Evolutionary conservation across 192 early-diverging fungal species (phyloP).

Genomic region (Blastocladiella britannica): DNA sequence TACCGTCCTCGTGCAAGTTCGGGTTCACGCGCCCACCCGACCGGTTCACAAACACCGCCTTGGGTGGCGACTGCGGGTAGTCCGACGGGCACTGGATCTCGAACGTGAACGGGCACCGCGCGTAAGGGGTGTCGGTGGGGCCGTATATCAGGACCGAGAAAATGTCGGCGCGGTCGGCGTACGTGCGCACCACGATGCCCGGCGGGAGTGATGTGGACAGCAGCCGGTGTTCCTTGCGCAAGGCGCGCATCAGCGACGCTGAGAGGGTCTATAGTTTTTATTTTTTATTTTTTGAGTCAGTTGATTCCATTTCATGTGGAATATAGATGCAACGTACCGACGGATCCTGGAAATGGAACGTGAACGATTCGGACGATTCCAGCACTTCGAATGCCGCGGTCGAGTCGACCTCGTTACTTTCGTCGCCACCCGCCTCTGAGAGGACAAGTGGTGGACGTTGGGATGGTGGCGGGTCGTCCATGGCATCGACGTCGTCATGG

Average conservation of each 20-base stretch:
- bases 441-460: slow-evolving; percentile 2
- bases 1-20: slow-evolving; percentile 30
- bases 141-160: slow-evolving; percentile 32
- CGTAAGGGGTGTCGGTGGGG: slow-evolving; percentile 33
- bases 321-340: too few species aligned
- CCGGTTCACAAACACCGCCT: slow-evolving; percentile 30
- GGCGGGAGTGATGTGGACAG: slow-evolving; percentile 24
- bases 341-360: slow-evolving; percentile 5
- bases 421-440: slow-evolving; percentile 4
- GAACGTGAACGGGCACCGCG: slow-evolving; percentile 34
- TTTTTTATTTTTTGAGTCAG: slow-evolving; percentile 13
- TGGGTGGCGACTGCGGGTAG: slow-evolving; percentile 27
- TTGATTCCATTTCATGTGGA: slow-evolving; percentile 10
- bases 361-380: background rate
- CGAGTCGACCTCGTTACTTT: slow-evolving; percentile 5
- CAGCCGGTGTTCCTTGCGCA: slow-evolving; percentile 21
- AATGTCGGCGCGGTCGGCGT: slow-evolving; percentile 30
- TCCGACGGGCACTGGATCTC: slow-evolving; percentile 26
- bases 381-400: slow-evolving; percentile 1
- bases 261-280: slow-evolving; percentile 4
- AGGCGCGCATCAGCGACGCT: slow-evolving; percentile 11
- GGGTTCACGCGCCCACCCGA: slow-evolving; percentile 33
- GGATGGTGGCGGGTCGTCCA: slow-evolving; percentile 3
- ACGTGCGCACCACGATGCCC: slow-evolving; percentile 33
- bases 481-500: background rate